These are phyloP conservation scores for Boletus rubropictus DNA, from an alignment of 768 basidiomycete genomes.

Conservation along the genomic window DNA sequence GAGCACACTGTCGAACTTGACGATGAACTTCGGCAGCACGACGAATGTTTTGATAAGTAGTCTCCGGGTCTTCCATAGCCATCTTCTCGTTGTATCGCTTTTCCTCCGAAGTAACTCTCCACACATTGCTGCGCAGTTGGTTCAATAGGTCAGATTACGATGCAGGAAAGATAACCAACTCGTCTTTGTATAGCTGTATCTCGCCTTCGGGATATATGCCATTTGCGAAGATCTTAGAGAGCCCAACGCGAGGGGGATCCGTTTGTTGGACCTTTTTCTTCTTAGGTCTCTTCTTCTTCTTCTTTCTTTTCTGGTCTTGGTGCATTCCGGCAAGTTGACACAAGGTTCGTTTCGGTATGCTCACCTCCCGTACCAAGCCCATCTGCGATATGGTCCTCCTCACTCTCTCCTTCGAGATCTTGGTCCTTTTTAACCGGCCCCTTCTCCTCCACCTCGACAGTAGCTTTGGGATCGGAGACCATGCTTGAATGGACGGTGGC, in stretches of 20 bases:
- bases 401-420: conserved; percentile 28
- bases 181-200: conserved; percentile 84
- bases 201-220: conserved; percentile 92
- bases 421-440: conserved; percentile 15
- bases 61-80: conserved; percentile 71
- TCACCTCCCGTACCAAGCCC: conserved; percentile 26
- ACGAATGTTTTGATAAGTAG: conserved; percentile 85
- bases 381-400: conserved; percentile 29
- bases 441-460: conserved; percentile 12
- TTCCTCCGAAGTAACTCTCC: conserved; percentile 88
- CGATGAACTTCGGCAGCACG: conserved; percentile 95
- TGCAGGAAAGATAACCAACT: conserved; percentile 48
- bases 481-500: conserved; percentile 3
- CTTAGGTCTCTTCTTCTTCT: conserved; percentile 93
- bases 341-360: neutral
- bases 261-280: conserved; percentile 77
- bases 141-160: neutral
- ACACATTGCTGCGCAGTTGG: conserved; percentile 60
- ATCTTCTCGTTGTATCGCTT: conserved; percentile 76
- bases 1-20: conserved; percentile 78
- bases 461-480: conserved; percentile 17
- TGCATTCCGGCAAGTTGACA: neutral
- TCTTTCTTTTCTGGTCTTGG: conserved; percentile 71
- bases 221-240: conserved; percentile 82
- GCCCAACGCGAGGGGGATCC: conserved; percentile 86